A percentile compares a stretch with the other conserved stretches of the same genome.
Evolutionary conservation across 2,329 filamentous ascomycete genomes (phyloP).

Genomic region (Talaromyces sp.): DNA sequence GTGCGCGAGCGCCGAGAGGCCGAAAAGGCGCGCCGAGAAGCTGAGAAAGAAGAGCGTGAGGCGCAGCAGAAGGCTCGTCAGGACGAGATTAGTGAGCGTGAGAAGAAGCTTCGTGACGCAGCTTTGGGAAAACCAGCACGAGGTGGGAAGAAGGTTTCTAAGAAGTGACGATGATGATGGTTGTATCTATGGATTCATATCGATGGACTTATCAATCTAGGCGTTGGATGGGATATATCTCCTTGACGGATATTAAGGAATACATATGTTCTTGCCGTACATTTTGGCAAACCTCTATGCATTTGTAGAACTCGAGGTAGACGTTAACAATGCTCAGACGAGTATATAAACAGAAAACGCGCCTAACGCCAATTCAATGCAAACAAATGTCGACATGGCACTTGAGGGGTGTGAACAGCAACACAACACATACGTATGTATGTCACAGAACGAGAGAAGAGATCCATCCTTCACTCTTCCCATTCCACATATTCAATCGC

Average conservation of each 20-base stretch:
- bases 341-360: not conserved
- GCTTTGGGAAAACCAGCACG: slow-evolving; percentile 32
- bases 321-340: not conserved
- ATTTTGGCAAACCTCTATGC: not conserved
- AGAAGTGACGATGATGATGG: slow-evolving; percentile 23
- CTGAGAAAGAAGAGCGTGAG: slow-evolving; percentile 57
- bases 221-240: not conserved
- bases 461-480: not conserved
- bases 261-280: not conserved
- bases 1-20: slow-evolving; percentile 84
- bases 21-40: slow-evolving; percentile 78
- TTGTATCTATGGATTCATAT: not conserved
- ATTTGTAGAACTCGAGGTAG: not conserved
- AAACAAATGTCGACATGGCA: not conserved
- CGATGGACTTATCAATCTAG: not conserved
- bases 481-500: not conserved
- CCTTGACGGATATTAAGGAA: not conserved
- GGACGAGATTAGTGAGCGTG: slow-evolving; percentile 34
- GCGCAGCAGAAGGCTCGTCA: slow-evolving; percentile 38
- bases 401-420: not conserved
- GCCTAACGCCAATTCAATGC: not conserved
- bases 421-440: not conserved
- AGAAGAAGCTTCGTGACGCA: slow-evolving; percentile 40
- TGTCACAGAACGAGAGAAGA: not conserved
- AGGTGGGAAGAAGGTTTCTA: slow-evolving; percentile 30